Conservation (phyloP, 2,329 filamentous ascomycete species). For the Clarireedia homoeocarpa region DNA sequence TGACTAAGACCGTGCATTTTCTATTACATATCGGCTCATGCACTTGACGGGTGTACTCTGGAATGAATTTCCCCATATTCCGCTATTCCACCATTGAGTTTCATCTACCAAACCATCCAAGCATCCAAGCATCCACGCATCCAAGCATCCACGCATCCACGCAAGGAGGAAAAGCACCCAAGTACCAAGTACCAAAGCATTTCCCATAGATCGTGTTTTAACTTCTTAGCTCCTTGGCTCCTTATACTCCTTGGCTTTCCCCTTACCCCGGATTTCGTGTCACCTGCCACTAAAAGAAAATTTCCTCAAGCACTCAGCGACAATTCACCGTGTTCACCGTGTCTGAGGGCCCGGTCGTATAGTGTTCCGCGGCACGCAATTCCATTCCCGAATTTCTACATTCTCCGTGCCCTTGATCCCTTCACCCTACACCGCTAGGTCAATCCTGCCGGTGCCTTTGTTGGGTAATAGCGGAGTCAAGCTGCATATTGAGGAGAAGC, state of each 20-base stretch:
- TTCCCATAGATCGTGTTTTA: slow-evolving; percentile 2
- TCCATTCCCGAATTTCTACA: slow-evolving; percentile 1
- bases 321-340: slow-evolving; percentile 3
- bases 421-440: slow-evolving; percentile 6
- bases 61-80: background rate
- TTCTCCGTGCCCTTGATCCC: background rate
- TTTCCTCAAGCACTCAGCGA: background rate
- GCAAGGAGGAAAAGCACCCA: background rate
- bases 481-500: slow-evolving; percentile 12
- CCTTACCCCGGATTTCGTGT: slow-evolving; percentile 21
- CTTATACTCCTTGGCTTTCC: background rate
- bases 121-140: background rate
- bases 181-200: background rate
- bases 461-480: slow-evolving; percentile 4
- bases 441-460: background rate
- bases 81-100: background rate
- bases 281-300: slow-evolving; percentile 16
- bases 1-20: slow-evolving; percentile 24
- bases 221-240: background rate
- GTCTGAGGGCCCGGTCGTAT: background rate
- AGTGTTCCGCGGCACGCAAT: slow-evolving; percentile 10
- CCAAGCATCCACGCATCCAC: background rate
- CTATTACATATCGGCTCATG: slow-evolving; percentile 18
- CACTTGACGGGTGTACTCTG: background rate
- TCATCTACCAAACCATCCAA: background rate